A percentile compares a stretch with the other conserved stretches of the same genome.
These are phyloP conservation scores for Brassica balearica DNA, from an alignment of 441 rosid species.

Conservation along the genomic window DNA sequence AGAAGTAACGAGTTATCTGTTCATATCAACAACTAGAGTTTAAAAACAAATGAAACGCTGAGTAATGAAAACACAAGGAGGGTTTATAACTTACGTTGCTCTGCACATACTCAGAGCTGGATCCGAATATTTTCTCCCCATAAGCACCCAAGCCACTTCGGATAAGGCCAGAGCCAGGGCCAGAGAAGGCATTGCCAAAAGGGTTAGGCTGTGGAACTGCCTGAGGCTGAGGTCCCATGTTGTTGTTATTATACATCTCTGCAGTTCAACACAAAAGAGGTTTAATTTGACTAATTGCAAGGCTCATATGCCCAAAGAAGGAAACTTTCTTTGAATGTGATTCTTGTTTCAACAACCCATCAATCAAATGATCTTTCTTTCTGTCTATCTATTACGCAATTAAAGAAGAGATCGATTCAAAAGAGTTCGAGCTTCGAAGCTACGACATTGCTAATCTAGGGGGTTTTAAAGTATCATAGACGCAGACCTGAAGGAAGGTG, in stretches of 20 bases:
- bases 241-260: slow-evolving; percentile 77
- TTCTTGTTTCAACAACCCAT: slow-evolving; percentile 8
- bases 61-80: not conserved
- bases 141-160: slow-evolving; percentile 91
- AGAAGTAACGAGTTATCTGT: slow-evolving; percentile 89
- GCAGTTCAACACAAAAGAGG: slow-evolving; percentile 25
- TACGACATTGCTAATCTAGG: slow-evolving; percentile 2
- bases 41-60: slow-evolving; percentile 9
- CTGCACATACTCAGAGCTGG: slow-evolving; percentile 95
- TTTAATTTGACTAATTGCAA: slow-evolving; percentile 3
- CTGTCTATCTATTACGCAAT: not conserved
- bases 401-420: not conserved
- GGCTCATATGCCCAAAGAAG: not conserved
- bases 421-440: not conserved
- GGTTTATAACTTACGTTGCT: slow-evolving; percentile 51
- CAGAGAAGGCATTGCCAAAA: slow-evolving; percentile 86
- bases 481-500: not conserved
- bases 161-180: slow-evolving; percentile 94
- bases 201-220: slow-evolving; percentile 65
- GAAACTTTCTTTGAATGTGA: not conserved
- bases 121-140: slow-evolving; percentile 86
- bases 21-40: slow-evolving; percentile 11
- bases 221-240: slow-evolving; percentile 71
- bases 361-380: slow-evolving; percentile 1
- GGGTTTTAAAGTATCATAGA: not conserved